Evolutionary conservation across 257 asterid genomes (phyloP).

Genomic region (Striga asiatica): DNA sequence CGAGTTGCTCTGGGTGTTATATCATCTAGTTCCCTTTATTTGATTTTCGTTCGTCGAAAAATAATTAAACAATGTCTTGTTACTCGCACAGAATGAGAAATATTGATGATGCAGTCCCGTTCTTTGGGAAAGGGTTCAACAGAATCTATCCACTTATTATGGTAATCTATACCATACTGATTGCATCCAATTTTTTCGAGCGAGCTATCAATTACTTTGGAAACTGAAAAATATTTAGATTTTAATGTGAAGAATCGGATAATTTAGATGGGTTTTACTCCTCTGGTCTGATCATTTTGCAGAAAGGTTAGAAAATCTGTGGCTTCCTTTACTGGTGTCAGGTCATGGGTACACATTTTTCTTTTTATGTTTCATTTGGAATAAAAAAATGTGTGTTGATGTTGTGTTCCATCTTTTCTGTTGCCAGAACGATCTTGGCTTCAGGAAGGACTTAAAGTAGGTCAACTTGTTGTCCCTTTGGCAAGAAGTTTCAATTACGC

Average conservation of each 20-base stretch:
- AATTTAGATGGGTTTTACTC: constrained; percentile 61
- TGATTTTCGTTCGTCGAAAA: neutral
- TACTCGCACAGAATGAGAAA: constrained; percentile 80
- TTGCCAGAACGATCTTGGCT: constrained; percentile 58
- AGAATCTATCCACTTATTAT: constrained; percentile 68
- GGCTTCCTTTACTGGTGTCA: neutral
- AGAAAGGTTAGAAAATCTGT: constrained; percentile 36
- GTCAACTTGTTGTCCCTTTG: constrained; percentile 68
- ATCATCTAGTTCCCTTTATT: too few relatives aligned
- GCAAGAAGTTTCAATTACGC: constrained; percentile 58
- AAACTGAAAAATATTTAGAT: constrained; percentile 64
- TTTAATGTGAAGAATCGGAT: constrained; percentile 45
- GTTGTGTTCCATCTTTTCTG: neutral
- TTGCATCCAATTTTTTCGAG: constrained; percentile 57
- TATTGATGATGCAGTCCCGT: constrained; percentile 77
- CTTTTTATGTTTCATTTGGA: too few relatives aligned
- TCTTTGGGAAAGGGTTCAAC: constrained; percentile 73
- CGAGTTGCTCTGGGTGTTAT: too few relatives aligned
- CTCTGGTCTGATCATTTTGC: constrained; percentile 56
- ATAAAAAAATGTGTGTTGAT: too few relatives aligned
- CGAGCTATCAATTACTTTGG: constrained; percentile 44
- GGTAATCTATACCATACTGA: constrained; percentile 58
- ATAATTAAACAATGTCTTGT: constrained; percentile 4
- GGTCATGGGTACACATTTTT: too few relatives aligned
- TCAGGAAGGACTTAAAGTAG: constrained; percentile 65